These are phyloP conservation scores for Penicillium maclennaniae DNA, from an alignment of 495 filamentous ascomycete species.

Conservation along the genomic window DNA sequence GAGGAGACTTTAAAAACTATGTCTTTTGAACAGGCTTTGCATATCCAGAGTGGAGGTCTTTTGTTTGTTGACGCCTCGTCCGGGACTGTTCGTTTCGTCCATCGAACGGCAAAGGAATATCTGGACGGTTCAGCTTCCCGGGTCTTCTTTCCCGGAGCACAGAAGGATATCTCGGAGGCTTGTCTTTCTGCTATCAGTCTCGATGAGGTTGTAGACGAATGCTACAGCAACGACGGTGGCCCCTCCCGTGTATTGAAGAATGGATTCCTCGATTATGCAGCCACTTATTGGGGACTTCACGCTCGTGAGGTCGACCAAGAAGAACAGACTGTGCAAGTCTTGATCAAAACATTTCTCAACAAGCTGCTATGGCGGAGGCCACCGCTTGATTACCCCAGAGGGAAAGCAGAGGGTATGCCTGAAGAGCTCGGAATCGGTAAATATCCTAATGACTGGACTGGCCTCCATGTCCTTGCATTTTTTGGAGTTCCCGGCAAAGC, in stretches of 20 bases:
- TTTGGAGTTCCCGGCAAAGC: slow-evolving; percentile 26
- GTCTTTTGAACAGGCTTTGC: slow-evolving; percentile 16
- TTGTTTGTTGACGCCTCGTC: slow-evolving; percentile 24
- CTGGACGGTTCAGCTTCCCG: slow-evolving; percentile 26
- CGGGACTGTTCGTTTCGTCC: slow-evolving; percentile 27
- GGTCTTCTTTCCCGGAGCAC: slow-evolving; percentile 31
- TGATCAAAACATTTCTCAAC: slow-evolving; percentile 32
- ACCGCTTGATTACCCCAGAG: slow-evolving; percentile 8
- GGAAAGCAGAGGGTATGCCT: slow-evolving; percentile 13
- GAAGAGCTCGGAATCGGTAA: slow-evolving; percentile 21
- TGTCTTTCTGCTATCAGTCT: slow-evolving; percentile 26
- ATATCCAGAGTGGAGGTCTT: slow-evolving; percentile 18
- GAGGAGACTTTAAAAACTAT: background rate
- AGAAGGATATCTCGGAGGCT: slow-evolving; percentile 30
- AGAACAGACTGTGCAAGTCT: slow-evolving; percentile 30
- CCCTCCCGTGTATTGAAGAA: slow-evolving; percentile 5
- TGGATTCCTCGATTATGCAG: slow-evolving; percentile 25
- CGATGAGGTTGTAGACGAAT: slow-evolving; percentile 36
- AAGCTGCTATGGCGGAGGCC: slow-evolving; percentile 35
- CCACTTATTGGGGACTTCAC: slow-evolving; percentile 32
- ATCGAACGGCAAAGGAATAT: slow-evolving; percentile 34
- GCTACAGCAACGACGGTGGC: slow-evolving; percentile 19
- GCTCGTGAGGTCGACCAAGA: slow-evolving; percentile 26
- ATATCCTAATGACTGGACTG: slow-evolving; percentile 29
- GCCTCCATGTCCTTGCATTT: slow-evolving; percentile 28